phyloP scores from a whole-genome alignment of 108 stramenopile species.

The Schizochytrium sp. region DNA sequence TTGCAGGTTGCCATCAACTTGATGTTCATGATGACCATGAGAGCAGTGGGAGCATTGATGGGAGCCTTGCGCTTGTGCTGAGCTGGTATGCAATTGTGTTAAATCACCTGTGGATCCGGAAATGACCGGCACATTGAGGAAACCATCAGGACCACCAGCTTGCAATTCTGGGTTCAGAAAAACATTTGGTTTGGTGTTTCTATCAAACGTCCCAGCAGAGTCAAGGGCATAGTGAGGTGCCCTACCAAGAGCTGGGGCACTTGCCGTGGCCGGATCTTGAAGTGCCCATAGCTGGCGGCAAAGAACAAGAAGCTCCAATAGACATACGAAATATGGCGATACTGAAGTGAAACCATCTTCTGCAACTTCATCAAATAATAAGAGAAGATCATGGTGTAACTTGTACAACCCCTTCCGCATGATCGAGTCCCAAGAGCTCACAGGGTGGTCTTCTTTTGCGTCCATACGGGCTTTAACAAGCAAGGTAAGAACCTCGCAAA shows the following conservation, averaged over 20 bases:
- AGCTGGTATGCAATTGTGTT: too few relatives aligned
- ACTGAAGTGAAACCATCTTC: constrained; percentile 48
- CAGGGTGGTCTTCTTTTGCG: background rate
- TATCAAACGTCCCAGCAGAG: too few relatives aligned
- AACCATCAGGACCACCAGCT: too few relatives aligned
- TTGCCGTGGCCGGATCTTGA: background rate
- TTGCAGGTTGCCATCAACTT: too few relatives aligned
- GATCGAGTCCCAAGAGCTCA: constrained; percentile 29
- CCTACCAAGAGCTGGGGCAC: background rate
- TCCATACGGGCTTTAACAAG: constrained; percentile 31
- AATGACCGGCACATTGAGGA: too few relatives aligned
- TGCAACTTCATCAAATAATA: constrained; percentile 50
- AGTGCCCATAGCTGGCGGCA: constrained; percentile 45
- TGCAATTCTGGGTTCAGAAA: too few relatives aligned
- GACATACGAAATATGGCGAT: constrained; percentile 50
- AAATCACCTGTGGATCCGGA: too few relatives aligned
- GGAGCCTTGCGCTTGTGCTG: too few relatives aligned
- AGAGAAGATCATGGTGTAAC: constrained; percentile 47
- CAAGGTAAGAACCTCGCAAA: constrained; percentile 57
- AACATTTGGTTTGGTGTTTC: too few relatives aligned
- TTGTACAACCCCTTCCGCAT: constrained; percentile 51
- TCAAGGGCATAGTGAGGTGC: too few relatives aligned
- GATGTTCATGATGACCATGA: too few relatives aligned
- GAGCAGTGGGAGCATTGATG: too few relatives aligned
- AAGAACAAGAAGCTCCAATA: constrained; percentile 51